phyloP scores from a whole-genome alignment of 192 early-diverging fungal species.

The Coemansia sp. region DNA sequence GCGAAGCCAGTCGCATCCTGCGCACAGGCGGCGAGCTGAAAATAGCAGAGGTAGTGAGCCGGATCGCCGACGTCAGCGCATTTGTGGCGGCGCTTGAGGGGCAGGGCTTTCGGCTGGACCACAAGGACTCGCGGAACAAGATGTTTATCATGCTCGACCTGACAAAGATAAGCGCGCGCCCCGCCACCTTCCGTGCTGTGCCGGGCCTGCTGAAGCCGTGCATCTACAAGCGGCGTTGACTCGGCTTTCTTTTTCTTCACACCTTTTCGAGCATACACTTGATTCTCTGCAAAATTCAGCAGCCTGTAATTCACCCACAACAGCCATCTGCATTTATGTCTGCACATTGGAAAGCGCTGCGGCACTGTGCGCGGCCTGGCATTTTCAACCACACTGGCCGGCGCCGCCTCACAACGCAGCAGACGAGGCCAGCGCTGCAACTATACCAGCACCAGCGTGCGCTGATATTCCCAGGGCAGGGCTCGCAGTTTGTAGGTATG shows the following conservation, averaged over 20 bases:
- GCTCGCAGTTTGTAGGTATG: conserved; percentile 90
- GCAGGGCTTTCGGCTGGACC: conserved; percentile 74
- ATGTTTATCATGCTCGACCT: conserved; percentile 96
- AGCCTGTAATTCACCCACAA: too few relatives aligned
- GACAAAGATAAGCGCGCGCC: conserved; percentile 52
- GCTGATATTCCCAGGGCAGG: conserved; percentile 63
- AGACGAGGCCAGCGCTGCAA: conserved; percentile 11
- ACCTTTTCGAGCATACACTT: too few relatives aligned
- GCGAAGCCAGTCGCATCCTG: conserved; percentile 84
- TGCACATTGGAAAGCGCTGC: not conserved
- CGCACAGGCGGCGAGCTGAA: conserved; percentile 78
- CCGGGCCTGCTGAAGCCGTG: conserved; percentile 57
- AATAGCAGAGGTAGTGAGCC: conserved; percentile 92
- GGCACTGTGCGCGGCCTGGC: not conserved
- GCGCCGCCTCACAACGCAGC: conserved; percentile 5
- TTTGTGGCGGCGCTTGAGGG: conserved; percentile 71
- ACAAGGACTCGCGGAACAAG: conserved; percentile 80
- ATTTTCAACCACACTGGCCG: not conserved
- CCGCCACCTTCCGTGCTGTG: conserved; percentile 20
- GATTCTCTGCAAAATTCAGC: too few relatives aligned
- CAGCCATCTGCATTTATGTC: not conserved
- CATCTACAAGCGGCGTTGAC: conserved; percentile 59
- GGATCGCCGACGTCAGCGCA: conserved; percentile 75
- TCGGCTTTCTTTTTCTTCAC: not conserved
- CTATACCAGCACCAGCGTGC: conserved; percentile 46